Evolutionary conservation across 495 filamentous ascomycete species (phyloP), one percentile per base, ranked within the genome.

Genomic region (Halenospora varia): DNA sequence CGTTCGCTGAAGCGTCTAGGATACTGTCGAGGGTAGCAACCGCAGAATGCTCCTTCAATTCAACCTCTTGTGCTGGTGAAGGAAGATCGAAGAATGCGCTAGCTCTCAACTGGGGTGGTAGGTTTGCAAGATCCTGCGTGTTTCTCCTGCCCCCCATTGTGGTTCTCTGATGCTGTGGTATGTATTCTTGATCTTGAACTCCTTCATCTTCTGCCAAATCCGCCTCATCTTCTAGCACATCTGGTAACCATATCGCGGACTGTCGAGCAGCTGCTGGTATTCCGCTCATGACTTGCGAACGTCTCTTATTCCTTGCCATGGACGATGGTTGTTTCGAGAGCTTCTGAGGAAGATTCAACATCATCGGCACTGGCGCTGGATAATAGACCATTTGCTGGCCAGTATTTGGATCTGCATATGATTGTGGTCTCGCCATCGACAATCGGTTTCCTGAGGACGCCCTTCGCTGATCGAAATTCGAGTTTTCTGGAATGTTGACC

Each of bases 21-120:
- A 98, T 94, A 64, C 85, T 94, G 55, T 98, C 94, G 9, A 98
- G 77, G 0, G 93, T 97, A 29, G 82, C 87, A 60, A 91, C 90
- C 15, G 92, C 90, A 47, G 92, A 96, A 11, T 87, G 82, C 40
- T 85, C 82, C 68, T 88, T 90, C 23, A 92, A 71, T 58, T 91
- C 79, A 18, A 96, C 68, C 20, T 67, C 67, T 10, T 77, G 75
- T 2, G 77, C 61, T 20, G 78, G 60, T 10, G 78, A 69, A 10
- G 87, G 88, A 15, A 86, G 73, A 49, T 97, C 90, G 63, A 98
- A 97, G 68, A 90, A 98, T 26, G 87, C 82, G 64, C 86, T 96
- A 15, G 95, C 95, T 53, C 94, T 83, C 35, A 97, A 83, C 60
- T 97, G 92, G 15, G 92, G 84, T 3, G 93, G 91, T n/a, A 96